Evolutionary conservation across 1,139 yeast species (phyloP).

Genomic region (Protomyces lactucae-debilis): DNA sequence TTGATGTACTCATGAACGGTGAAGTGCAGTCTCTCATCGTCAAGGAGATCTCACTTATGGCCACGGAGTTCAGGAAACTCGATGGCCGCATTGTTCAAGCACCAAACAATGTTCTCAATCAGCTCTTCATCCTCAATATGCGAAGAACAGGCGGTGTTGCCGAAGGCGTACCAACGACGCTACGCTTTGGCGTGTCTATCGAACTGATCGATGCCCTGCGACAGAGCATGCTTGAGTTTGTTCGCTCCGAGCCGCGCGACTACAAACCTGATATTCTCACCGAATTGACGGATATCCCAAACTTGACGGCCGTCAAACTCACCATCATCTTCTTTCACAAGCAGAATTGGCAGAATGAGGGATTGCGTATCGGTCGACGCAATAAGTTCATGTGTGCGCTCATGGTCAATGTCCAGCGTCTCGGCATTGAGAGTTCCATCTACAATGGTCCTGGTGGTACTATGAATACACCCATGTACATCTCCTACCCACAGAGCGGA

Average conservation of each 20-base stretch:
- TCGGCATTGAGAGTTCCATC: slow-evolving; percentile 26
- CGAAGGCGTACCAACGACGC: slow-evolving; percentile 30
- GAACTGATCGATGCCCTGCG: slow-evolving; percentile 41
- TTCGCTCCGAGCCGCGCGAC: slow-evolving; percentile 41
- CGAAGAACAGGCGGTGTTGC: slow-evolving; percentile 42
- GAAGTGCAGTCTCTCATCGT: slow-evolving; percentile 35
- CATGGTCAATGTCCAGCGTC: slow-evolving; percentile 28
- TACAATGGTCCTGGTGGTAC: slow-evolving; percentile 28
- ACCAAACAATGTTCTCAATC: slow-evolving; percentile 42
- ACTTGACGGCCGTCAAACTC: slow-evolving; percentile 40
- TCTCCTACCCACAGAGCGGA: slow-evolving; percentile 1
- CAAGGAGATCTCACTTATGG: slow-evolving; percentile 41
- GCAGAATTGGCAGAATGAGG: slow-evolving; percentile 41
- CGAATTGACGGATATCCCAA: slow-evolving; percentile 40
- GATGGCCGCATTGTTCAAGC: slow-evolving; percentile 40
- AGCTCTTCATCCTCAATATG: slow-evolving; percentile 43
- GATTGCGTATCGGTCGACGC: slow-evolving; percentile 30
- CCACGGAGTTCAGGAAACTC: slow-evolving; percentile 41
- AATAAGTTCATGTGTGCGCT: slow-evolving; percentile 32
- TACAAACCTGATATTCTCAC: slow-evolving; percentile 40
- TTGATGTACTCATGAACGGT: slow-evolving; percentile 36
- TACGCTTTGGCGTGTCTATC: slow-evolving; percentile 39
- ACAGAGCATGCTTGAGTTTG: slow-evolving; percentile 37
- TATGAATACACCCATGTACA: slow-evolving; percentile 25
- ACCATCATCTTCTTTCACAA: slow-evolving; percentile 38